A percentile compares a stretch with the other conserved stretches of the same genome.
These are phyloP conservation scores for Gastrolobium bilobum DNA, from an alignment of 306 rosid species.

Conservation along the genomic window DNA sequence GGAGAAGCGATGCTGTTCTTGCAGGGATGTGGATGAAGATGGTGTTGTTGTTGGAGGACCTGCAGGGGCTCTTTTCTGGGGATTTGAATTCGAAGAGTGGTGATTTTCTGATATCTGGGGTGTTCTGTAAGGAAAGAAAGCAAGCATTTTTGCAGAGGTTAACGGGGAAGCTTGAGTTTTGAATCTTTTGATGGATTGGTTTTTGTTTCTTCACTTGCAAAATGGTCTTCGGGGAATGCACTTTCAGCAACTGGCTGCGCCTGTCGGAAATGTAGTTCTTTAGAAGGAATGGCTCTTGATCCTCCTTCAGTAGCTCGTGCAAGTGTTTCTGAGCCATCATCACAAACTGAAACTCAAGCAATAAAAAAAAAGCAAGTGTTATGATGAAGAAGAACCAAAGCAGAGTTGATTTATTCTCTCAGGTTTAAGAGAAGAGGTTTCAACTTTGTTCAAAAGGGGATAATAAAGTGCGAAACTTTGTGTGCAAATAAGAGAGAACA, in stretches of 20 bases:
- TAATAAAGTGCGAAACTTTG: background rate
- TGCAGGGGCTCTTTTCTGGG: slow-evolving; percentile 61
- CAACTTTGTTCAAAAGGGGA: slow-evolving; percentile 34
- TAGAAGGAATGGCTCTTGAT: slow-evolving; percentile 76
- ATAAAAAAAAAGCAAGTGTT: no score
- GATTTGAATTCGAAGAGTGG: slow-evolving; percentile 74
- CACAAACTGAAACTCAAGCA: no score
- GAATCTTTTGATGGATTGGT: slow-evolving; percentile 34
- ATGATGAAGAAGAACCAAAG: background rate
- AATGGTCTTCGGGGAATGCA: slow-evolving; percentile 43
- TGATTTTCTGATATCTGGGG: slow-evolving; percentile 68
- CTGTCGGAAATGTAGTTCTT: slow-evolving; percentile 64
- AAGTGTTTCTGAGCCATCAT: slow-evolving; percentile 64
- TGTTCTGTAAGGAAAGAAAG: slow-evolving; percentile 59
- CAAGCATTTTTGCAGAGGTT: slow-evolving; percentile 71
- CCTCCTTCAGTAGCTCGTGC: slow-evolving; percentile 65
- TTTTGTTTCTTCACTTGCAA: slow-evolving; percentile 53
- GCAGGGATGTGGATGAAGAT: slow-evolving; percentile 82
- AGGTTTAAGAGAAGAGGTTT: slow-evolving; percentile 46
- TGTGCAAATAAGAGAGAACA: slow-evolving; percentile 34
- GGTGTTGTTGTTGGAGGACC: slow-evolving; percentile 67
- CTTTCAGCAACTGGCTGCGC: slow-evolving; percentile 55
- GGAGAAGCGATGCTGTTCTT: slow-evolving; percentile 75
- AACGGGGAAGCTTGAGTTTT: slow-evolving; percentile 28
- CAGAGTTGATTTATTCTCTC: no score